Evolutionary conservation across 164 flowering plant genomes (phyloP).

Genomic region (Aristolochia fimbriata): DNA sequence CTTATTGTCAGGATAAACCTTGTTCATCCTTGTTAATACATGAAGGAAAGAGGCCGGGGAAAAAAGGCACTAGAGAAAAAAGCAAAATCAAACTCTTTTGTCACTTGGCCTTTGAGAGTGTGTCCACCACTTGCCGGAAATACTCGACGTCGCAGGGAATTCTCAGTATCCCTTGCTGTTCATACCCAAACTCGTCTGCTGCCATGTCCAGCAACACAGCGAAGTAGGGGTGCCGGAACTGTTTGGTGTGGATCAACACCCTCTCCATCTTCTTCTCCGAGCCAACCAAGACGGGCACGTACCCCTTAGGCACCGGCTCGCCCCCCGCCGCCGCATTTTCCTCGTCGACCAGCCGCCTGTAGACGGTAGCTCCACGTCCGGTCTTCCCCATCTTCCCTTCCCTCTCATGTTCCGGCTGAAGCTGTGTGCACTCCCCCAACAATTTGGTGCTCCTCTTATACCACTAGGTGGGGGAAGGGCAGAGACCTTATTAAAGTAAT

Average conservation of each 20-base stretch:
- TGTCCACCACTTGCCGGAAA: constrained; percentile 3
- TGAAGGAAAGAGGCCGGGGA: background rate
- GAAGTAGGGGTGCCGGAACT: constrained; percentile 11
- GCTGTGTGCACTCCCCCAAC: background rate
- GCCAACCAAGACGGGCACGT: constrained; percentile 18
- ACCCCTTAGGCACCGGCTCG: constrained; percentile 5
- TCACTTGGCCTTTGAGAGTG: constrained; percentile 5
- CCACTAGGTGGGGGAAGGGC: background rate
- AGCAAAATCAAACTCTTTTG: background rate
- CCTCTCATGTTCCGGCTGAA: background rate
- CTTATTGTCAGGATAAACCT: too few relatives aligned
- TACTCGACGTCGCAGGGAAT: constrained; percentile 11
- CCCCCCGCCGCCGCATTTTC: background rate
- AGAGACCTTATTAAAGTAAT: background rate
- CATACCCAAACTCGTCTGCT: constrained; percentile 16
- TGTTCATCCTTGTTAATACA: too few relatives aligned
- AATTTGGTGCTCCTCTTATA: background rate
- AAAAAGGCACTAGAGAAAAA: background rate
- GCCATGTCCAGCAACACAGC: constrained; percentile 15
- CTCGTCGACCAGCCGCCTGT: constrained; percentile 1
- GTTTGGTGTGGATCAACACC: constrained; percentile 14
- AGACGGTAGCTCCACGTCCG: background rate
- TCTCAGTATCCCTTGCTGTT: constrained; percentile 12
- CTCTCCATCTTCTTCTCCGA: constrained; percentile 14
- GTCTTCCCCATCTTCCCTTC: constrained; percentile 4